Percentiles rank a stretch among this genome's conserved stretches.
Conservation (phyloP, 1,139 yeast species). For the Pichia sp. region DNA sequence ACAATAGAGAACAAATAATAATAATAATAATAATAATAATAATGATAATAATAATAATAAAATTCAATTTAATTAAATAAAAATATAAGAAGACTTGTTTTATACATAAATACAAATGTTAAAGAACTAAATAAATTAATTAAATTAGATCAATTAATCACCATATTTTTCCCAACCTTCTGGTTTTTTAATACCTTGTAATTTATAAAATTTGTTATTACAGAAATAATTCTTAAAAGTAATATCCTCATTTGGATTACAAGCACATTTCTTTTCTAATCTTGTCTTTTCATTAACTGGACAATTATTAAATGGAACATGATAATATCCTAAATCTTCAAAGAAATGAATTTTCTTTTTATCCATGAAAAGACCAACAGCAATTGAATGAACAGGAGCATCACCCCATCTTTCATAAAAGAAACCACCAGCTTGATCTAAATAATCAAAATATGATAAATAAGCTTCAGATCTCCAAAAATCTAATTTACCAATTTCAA, state of each 20-base stretch:
- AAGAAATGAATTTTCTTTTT: slow-evolving; percentile 67
- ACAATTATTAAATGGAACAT: slow-evolving; percentile 72
- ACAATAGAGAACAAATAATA: no score
- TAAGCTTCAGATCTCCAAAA: slow-evolving; percentile 74
- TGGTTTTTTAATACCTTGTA: slow-evolving; percentile 60
- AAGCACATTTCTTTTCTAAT: slow-evolving; percentile 52
- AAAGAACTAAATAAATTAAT: no score
- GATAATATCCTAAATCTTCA: slow-evolving; percentile 79
- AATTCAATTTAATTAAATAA: no score
- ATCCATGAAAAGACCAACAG: slow-evolving; percentile 69
- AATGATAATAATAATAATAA: no score
- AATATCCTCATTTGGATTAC: slow-evolving; percentile 71
- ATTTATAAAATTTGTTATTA: slow-evolving; percentile 63
- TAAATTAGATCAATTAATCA: slow-evolving; percentile 9
- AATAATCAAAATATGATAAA: slow-evolving; percentile 56
- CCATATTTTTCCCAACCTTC: slow-evolving; percentile 64
- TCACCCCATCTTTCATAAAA: slow-evolving; percentile 94
- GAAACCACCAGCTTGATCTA: slow-evolving; percentile 80
- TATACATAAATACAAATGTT: no score
- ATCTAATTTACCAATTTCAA: slow-evolving; percentile 69
- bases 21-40: no score
- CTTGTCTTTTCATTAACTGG: slow-evolving; percentile 60
- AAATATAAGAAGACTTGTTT: no score
- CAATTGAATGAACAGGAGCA: slow-evolving; percentile 86
- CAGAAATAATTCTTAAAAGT: slow-evolving; percentile 87